phyloP scores from a whole-genome alignment of 257 asterid species.

The Haberlea rhodopensis region DNA sequence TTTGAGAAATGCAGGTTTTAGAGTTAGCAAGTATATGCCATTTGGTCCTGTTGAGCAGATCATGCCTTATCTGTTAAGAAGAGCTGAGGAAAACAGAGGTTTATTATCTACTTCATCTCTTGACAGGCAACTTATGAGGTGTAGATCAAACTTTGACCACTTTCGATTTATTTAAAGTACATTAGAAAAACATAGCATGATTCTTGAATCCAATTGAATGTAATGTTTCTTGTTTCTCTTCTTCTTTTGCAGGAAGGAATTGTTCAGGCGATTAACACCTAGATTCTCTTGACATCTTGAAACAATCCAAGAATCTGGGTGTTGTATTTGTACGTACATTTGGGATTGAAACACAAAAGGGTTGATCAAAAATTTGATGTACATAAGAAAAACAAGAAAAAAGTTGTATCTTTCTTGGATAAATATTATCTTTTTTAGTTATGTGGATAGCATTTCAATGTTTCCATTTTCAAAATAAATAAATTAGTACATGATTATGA shows the following conservation, averaged over 20 bases:
- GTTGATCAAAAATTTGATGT: not conserved
- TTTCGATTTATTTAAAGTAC: not conserved
- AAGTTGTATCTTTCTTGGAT: slow-evolving; percentile 6
- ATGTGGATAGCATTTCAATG: not conserved
- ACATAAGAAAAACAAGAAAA: not conserved
- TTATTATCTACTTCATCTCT: slow-evolving; percentile 52
- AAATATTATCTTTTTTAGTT: too few relatives aligned
- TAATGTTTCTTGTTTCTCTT: not conserved
- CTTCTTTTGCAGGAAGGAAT: slow-evolving; percentile 48
- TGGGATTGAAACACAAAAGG: not conserved
- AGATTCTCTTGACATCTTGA: slow-evolving; percentile 1
- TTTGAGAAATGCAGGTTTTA: slow-evolving; percentile 63
- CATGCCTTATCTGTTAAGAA: slow-evolving; percentile 77
- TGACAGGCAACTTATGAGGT: slow-evolving; percentile 70
- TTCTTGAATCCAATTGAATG: not conserved
- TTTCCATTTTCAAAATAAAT: too few relatives aligned
- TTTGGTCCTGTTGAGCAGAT: slow-evolving; percentile 85
- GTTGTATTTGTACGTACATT: slow-evolving; percentile 25
- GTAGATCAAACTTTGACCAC: not conserved
- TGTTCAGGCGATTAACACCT: slow-evolving; percentile 45
- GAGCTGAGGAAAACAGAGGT: slow-evolving; percentile 96
- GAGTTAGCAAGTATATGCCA: slow-evolving; percentile 79
- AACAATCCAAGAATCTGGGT: not conserved
- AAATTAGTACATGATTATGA: not conserved
- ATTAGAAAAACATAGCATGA: not conserved